Base-by-base conservation (phyloP, 2,329 filamentous ascomycete genomes). In the Aspergillus texensis region DNA sequence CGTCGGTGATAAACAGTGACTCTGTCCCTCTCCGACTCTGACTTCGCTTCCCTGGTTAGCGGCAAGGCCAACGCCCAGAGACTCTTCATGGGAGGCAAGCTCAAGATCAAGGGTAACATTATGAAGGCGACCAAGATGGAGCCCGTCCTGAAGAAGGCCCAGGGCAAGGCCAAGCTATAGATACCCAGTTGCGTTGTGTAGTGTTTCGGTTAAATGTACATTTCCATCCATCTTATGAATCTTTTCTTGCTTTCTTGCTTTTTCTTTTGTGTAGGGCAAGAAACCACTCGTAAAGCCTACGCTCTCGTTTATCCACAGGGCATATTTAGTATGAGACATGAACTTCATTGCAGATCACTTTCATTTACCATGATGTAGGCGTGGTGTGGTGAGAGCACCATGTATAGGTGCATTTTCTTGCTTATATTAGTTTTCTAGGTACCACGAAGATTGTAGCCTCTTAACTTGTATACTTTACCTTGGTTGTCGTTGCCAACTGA, bases 71-170 rank as follows among this genome's bases (percentile, higher is more conserved):
- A 97, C 77, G 93, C 95, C 62, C 95, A 99, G 85, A 89, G 90
- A 72, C 83, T 99, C 68, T 97, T 98, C 83, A 98, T 99, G 94
- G 88, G 88, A n/a, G 95, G 95, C 74, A 97, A 97, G 86, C 85
- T 99, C 76, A 99, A 98, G 91, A 88, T 98, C 78, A 96, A 93
- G 88, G 95, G 95, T 67, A 93, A 98, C 79, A 89, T 98, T 65
- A 98, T 98, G 94, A 97, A 97, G 88, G 79, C 95, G 43, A 97
- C 94, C 65, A 97, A 96, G 89, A 88, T 97, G 81, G 93, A 97
- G 81, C 91, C 93, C 46, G 91, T 98, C 74, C 83, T 97, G 69
- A 93, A 93, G 86, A 95, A 93, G 85, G 91, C 92, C 43, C 90
- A 93, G 83, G 85, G 83, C 74, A 91, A 92, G 85, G 87, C 92